These are phyloP conservation scores for Salix purpurea DNA, from an alignment of 345 rosid species.

Conservation along the genomic window DNA sequence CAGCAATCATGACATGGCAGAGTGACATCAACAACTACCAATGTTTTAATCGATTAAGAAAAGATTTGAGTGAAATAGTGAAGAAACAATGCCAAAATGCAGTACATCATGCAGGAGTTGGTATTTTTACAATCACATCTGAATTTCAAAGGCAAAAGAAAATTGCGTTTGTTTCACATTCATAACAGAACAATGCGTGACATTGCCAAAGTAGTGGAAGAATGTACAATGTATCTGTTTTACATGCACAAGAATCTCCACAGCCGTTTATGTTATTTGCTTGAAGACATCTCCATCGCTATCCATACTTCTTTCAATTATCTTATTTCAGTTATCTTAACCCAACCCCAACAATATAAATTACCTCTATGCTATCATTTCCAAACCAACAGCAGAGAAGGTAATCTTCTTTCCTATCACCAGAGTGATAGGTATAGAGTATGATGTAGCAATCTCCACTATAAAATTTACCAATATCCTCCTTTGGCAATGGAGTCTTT, in stretches of 20 bases:
- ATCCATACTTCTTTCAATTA: not conserved
- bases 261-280: not conserved
- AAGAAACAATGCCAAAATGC: not conserved
- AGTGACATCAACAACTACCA: not conserved
- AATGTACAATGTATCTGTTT: not conserved
- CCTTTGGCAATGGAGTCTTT: conserved; percentile 68
- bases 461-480: conserved; percentile 85
- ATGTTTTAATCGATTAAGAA: not conserved
- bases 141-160: not conserved
- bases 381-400: conserved; percentile 95
- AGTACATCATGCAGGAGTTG: not conserved
- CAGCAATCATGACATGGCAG: not conserved
- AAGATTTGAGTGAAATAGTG: not conserved
- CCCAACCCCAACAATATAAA: conserved; percentile 4
- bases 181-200: not conserved
- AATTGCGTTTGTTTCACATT: not conserved
- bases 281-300: not conserved
- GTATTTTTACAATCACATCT: not conserved
- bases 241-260: not conserved
- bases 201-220: not conserved
- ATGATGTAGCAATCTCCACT: conserved; percentile 93
- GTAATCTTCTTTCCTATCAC: conserved; percentile 96
- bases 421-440: conserved; percentile 83
- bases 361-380: conserved; percentile 83
- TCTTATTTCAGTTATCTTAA: not conserved